Base-by-base conservation (phyloP, 768 basidiomycete genomes). In the Suillus fuscotomentosus region DNA sequence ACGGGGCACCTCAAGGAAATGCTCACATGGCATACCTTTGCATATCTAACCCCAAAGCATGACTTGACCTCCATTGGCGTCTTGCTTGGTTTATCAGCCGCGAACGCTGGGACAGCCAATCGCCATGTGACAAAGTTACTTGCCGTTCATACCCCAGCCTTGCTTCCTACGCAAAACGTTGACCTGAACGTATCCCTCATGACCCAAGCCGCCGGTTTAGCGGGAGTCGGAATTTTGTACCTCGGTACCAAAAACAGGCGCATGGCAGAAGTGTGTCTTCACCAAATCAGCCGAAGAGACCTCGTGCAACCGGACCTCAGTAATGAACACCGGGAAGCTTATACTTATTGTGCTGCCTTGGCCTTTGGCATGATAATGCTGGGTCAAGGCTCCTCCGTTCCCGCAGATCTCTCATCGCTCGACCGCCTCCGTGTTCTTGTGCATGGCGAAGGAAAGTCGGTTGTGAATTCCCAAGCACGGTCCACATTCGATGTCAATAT, bases 361-460 rank as follows among this genome's bases (percentile, higher is more conserved):
- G 90, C 93, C 1, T 97, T 97, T 71, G 97, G 97, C 5, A 92
- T 97, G 88, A 90, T 97, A 76, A 97, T 98, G 91, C 84, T 99
- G 17, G 96, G 94, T 7, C 89, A 88, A 69, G 96, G 97, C 2
- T 82, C 86, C 0, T 81, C 83, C 9, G 88, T 90, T 41, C 91
- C 91, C 2, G 92, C 92, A 1, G 96, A 97, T 68, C 76, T 88
- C 63, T 80, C 82, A 13, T 79, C 92, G 56, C 77, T 96, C 20
- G 82, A 84, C 39, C 86, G 88, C 34, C 76, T 98, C 54, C 87
- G 86, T 45, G 74, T 86, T n/a, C 82, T 95, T 41, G 84, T 97
- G 55, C 90, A 92, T 61, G 92, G 95, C 11, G 87, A 92, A 70
- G 78, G 82, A 7, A 82, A 82, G 55, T 74, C 80, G 11, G 70